phyloP scores from a whole-genome alignment of 140 eudicot species.

The Stevia rebaudiana region DNA sequence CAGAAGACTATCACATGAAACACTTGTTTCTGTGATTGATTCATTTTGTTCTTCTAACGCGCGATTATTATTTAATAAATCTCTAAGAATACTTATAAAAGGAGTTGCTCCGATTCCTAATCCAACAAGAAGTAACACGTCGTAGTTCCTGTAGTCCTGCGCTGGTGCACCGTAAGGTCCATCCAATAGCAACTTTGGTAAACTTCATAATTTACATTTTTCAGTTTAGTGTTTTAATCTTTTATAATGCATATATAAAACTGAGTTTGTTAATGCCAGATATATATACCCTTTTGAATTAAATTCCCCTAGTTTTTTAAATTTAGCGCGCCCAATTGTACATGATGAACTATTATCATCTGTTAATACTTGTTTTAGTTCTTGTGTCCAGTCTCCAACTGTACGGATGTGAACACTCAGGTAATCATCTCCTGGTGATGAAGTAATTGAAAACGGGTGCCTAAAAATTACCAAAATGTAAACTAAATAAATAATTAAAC shows the following conservation, averaged over 20 bases:
- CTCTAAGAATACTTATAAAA: conserved; percentile 85
- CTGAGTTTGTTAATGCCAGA: neutral
- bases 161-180: conserved; percentile 99
- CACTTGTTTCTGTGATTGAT: conserved; percentile 64
- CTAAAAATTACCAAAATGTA: conserved; percentile 30
- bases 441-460: conserved; percentile 98
- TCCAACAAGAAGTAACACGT: conserved; percentile 84
- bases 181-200: conserved; percentile 69
- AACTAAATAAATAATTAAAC: neutral
- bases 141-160: conserved; percentile 89
- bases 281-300: conserved; percentile 54
- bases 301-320: conserved; percentile 41
- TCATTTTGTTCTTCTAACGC: conserved; percentile 57
- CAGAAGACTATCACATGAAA: conserved; percentile 56
- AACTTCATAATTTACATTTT: conserved; percentile 35
- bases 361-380: conserved; percentile 67
- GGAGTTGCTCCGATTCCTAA: conserved; percentile 98
- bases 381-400: conserved; percentile 97
- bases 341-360: conserved; percentile 50
- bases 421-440: conserved; percentile 89
- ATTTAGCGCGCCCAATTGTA: conserved; percentile 69
- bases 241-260: neutral
- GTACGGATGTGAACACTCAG: conserved; percentile 83
- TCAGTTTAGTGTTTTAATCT: neutral
- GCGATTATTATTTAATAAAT: conserved; percentile 60